Evolutionary conservation across 2,329 filamentous ascomycete species (phyloP), one percentile per base, ranked within the genome.

Genomic region (Peltaster fructicola): DNA sequence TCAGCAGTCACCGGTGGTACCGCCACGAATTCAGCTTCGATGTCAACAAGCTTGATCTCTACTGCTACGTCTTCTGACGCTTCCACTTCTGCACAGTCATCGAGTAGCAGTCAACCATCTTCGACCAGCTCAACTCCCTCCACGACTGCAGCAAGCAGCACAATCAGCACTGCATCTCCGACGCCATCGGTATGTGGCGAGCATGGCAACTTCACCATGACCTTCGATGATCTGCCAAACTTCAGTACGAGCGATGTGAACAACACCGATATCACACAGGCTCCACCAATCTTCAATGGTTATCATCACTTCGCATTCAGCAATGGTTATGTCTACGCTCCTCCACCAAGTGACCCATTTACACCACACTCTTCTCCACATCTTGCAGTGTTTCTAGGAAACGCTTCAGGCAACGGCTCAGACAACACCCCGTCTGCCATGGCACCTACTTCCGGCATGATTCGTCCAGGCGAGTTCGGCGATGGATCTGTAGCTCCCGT

Each of bases 291-390:
- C 29, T 52, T 47, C 33, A 56, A 53, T 27, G 59, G 59, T 1
- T 63, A 62, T 33, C 53, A 59, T 27, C 59, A 64, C 36, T 50
- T 65, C 23, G 54, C 53, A 38, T 65, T 60, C 43, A 56, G 57
- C 20, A 50, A 56, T 27, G 61, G 60, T 12, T 65, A 54, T 41
- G 52, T 54, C 3, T 61, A 63, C 35, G 51, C 56, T 15, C 54
- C 57, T 4, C 50, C 52, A 18, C 51, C 52, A 19, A 49, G 43
- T 27, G 49, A 55, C 30, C 56, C 56, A 6, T 62, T 55, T 31
- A 38, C 45, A 8, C 52, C 60, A 3, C 39, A 50, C 2, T 63
- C 59, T 8, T 41, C 50, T 9, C 59, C 58, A 2, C 53, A 57
- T 24, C 41, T 62, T 3, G 58, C 55, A 11, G 54, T 61, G 31